Base-by-base conservation (phyloP, 768 basidiomycete genomes). In the Melanogaster broomeanus region DNA sequence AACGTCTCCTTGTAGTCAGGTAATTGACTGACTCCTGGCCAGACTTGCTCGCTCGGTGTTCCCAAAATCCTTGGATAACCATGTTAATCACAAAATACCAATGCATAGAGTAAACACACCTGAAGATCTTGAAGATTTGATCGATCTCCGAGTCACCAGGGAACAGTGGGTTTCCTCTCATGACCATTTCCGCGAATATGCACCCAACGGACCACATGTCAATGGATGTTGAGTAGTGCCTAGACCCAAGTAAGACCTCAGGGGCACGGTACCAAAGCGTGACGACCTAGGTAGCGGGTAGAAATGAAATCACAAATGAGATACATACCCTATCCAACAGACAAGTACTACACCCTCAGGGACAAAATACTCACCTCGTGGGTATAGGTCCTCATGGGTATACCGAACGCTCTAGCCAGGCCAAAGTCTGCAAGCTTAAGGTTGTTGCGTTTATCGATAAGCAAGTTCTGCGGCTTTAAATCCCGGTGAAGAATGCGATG, bases 181-280 rank as follows among this genome's bases (percentile, higher is more conserved):
- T 91, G 48, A 93, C 88, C 96, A 98, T 98, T 74, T 99, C 97
- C 8, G 96, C 96, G 64, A 97, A 93, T 67, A 99, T 98, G 65
- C 95, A 98, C 0, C 90, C 97, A 19, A 99, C 96, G n/a, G 93
- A 95, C 97, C 97, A 99, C 93, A 98, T 97, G 73, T 99, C 97
- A 63, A 99, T 90, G 3, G 93, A 92, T 2, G 97, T 99, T 15
- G 93, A 88, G 73, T 99, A 99, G 69, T 98, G 94, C 38, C 95
- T 85, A 5, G 92, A 89, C 27, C 96, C 96, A 2, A 99, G 85
- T 18, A 99, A 77, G 44, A 99, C 96, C 69, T 99, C 97, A 3
- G 97, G 97, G 5, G 96, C 93, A 43, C 97, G 92, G 68, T 99
- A 99, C 97, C 97, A 99, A 34, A 99, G 80, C 10, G 97, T 99